phyloP scores from a whole-genome alignment of 1,284 basidiomycete species.

The Irpex sp. region DNA sequence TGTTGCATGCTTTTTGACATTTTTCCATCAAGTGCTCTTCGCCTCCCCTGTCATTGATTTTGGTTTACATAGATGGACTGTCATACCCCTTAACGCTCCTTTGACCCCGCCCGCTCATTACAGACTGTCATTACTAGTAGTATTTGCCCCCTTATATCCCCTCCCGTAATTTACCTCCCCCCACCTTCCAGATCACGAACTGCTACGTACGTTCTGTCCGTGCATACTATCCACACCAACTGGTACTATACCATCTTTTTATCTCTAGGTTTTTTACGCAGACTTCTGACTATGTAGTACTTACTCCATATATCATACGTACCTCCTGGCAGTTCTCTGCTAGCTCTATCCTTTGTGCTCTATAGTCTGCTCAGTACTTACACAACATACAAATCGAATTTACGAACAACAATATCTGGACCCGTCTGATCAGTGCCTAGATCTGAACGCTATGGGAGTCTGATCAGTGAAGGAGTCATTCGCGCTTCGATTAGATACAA shows the following conservation, averaged over 20 bases:
- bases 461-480: neutral
- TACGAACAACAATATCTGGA: neutral
- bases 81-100: neutral
- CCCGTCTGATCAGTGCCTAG: neutral
- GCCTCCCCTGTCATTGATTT: neutral
- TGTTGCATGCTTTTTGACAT: conserved; percentile 2
- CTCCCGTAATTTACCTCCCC: neutral
- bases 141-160: neutral
- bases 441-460: too few relatives aligned
- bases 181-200: neutral
- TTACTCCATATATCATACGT: neutral
- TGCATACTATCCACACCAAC: neutral
- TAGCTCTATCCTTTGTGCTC: neutral
- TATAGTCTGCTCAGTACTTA: neutral
- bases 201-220: neutral
- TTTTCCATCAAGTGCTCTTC: neutral
- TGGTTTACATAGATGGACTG: neutral
- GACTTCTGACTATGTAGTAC: neutral
- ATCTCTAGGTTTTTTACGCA: neutral
- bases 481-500: conserved; percentile 2
- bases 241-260: neutral
- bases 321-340: neutral
- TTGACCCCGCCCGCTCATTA: neutral
- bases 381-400: neutral
- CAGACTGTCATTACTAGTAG: neutral